These are phyloP conservation scores for Trichoderma gamsii DNA, from an alignment of 495 filamentous ascomycete genomes.

Conservation along the genomic window DNA sequence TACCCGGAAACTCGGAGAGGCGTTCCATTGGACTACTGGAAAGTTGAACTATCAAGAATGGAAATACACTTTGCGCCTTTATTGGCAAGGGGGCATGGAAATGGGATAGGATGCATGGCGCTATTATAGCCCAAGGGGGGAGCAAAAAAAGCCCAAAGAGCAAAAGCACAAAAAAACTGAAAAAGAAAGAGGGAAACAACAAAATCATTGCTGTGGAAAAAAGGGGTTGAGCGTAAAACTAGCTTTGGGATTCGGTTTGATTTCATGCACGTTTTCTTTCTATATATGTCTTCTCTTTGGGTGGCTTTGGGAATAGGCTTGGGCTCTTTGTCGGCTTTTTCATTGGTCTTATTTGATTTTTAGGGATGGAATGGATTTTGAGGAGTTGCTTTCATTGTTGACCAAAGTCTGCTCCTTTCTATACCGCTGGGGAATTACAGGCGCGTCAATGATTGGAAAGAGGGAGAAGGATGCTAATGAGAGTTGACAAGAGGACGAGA, in stretches of 20 bases:
- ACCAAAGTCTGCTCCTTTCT: not conserved
- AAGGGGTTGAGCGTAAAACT: not conserved
- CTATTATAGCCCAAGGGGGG: not conserved
- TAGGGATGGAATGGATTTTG: not conserved
- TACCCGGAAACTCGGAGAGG: not conserved
- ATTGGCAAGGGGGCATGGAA: not conserved
- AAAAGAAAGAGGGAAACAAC: not conserved
- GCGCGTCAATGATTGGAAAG: not conserved
- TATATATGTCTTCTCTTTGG: not conserved
- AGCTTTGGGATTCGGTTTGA: not conserved
- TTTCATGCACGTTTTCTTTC: not conserved
- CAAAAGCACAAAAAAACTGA: not conserved
- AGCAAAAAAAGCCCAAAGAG: not conserved
- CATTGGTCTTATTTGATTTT: not conserved
- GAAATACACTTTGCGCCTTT: not conserved
- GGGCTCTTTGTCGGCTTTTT: slow-evolving; percentile 1
- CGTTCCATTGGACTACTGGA: slow-evolving; percentile 5
- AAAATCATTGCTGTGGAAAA: not conserved
- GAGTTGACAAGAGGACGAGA: not conserved
- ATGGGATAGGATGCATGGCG: not conserved
- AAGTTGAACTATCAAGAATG: not conserved
- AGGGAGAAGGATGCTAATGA: not conserved
- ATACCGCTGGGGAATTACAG: not conserved
- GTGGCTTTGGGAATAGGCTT: slow-evolving; percentile 5
- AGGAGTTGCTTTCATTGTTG: slow-evolving; percentile 1